These are phyloP conservation scores for Geum urbanum DNA, from an alignment of 306 rosid species.

Conservation along the genomic window DNA sequence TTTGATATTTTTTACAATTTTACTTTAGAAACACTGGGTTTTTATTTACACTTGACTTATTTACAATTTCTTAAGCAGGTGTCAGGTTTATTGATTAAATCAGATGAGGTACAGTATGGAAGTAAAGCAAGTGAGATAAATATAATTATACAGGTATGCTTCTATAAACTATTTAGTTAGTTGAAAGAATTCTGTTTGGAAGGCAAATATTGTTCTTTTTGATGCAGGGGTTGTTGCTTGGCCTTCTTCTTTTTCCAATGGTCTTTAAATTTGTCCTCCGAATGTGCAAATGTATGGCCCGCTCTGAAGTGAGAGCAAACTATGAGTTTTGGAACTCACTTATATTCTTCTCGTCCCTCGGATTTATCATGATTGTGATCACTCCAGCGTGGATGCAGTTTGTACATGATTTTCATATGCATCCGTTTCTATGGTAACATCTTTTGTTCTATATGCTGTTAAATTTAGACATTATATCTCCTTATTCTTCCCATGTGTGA, in stretches of 20 bases:
- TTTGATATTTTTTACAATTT: too few species aligned
- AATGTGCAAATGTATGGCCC: conserved; percentile 46
- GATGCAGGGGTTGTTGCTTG: conserved; percentile 82
- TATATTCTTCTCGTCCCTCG: conserved; percentile 55
- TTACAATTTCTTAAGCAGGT: conserved; percentile 45
- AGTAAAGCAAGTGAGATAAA: conserved; percentile 69
- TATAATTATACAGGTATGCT: conserved; percentile 72
- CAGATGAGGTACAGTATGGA: conserved; percentile 47
- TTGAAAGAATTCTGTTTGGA: conserved; percentile 25
- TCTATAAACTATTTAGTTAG: conserved; percentile 24
- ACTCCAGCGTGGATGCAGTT: conserved; percentile 82
- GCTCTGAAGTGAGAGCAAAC: conserved; percentile 47
- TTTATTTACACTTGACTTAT: conserved; percentile 23
- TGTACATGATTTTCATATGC: conserved; percentile 65
- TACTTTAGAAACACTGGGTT: conserved; percentile 12
- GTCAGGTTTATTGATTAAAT: conserved; percentile 41
- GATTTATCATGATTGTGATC: conserved; percentile 55
- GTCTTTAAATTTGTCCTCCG: conserved; percentile 56
- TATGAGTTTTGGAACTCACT: conserved; percentile 55
- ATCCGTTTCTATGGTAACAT: conserved; percentile 68
- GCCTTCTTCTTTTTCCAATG: conserved; percentile 74
- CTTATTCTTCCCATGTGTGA: not conserved
- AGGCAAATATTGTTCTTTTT: conserved; percentile 32
- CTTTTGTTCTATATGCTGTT: not conserved
- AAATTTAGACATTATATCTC: not conserved